Evolutionary conservation across 2,329 filamentous ascomycete species (phyloP).

Genomic region (Colletotrichum spinosum): DNA sequence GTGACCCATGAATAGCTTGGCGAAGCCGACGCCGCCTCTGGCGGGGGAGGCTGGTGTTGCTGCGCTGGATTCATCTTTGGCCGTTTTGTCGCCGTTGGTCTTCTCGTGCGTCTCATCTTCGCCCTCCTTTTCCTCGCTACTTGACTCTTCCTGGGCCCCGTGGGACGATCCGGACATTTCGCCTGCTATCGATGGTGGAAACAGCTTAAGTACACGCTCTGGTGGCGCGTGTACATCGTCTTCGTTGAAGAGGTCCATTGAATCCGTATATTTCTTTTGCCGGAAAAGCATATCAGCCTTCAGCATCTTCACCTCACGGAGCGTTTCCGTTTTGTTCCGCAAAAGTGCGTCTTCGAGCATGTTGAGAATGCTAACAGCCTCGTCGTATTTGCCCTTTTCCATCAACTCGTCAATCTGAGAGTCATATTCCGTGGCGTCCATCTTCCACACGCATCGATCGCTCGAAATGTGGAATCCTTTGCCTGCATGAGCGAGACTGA

Average conservation of each 20-base stretch:
- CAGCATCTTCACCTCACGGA: slow-evolving; percentile 88
- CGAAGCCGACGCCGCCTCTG: slow-evolving; percentile 58
- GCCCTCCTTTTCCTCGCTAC: slow-evolving; percentile 47
- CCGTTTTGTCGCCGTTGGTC: slow-evolving; percentile 46
- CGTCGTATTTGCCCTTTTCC: slow-evolving; percentile 80
- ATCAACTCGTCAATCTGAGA: slow-evolving; percentile 88
- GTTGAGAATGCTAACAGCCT: slow-evolving; percentile 87
- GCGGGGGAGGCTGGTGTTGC: slow-evolving; percentile 48
- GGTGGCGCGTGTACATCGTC: slow-evolving; percentile 91
- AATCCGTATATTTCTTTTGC: slow-evolving; percentile 83
- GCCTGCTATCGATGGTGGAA: slow-evolving; percentile 86
- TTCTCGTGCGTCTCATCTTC: slow-evolving; percentile 51
- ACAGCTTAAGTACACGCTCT: slow-evolving; percentile 86
- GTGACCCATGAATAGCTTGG: slow-evolving; percentile 64
- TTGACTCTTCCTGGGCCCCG: slow-evolving; percentile 55
- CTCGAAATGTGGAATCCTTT: slow-evolving; percentile 96
- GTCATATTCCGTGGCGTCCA: slow-evolving; percentile 93
- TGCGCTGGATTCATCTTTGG: slow-evolving; percentile 40
- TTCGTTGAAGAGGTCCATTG: slow-evolving; percentile 87
- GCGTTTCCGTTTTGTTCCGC: slow-evolving; percentile 81
- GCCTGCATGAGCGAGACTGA: slow-evolving; percentile 93
- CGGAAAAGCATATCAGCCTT: slow-evolving; percentile 91
- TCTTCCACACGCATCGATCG: slow-evolving; percentile 93
- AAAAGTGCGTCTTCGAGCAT: slow-evolving; percentile 95
- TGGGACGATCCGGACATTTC: slow-evolving; percentile 72